Evolutionary conservation across 2,329 filamentous ascomycete genomes (phyloP), one percentile per base, ranked within the genome.

Genomic region (Catunica adiposa): DNA sequence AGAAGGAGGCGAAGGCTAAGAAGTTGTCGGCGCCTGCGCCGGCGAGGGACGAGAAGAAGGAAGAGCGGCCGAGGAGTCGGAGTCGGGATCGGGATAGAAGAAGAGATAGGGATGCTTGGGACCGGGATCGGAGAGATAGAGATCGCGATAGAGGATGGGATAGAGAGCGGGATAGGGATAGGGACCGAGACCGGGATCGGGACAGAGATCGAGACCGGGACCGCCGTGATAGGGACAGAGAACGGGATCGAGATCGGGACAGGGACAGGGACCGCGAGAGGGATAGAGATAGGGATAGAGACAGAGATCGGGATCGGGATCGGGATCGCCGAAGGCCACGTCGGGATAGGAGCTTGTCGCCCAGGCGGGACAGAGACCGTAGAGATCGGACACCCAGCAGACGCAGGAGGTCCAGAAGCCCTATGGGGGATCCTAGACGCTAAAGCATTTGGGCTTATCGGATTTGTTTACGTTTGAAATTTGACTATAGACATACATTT

Each of bases 1-100:
- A 80, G 61, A 75, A 77, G 59, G 78, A 81, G 61, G 78, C 79
- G 31, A 71, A 76, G 29, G 73, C 73, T 51, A 81, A 81, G 63
- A 78, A 78, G 7, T 76, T 77, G 1, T 66, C 22, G 14, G 56
- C 47, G 22, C n/a, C 26, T n/a, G 20, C 34, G 53, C 31, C 22
- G 53, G 29, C 29, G 5, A 34, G 29, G 53, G 65, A 62, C 62
- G 57, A 55, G 55, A 17, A 61, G 48, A 61, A 22, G 22, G 44
- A 48, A 3, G 29, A 37, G 9, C 26, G 50, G 15, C 26, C 6
- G 20, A 34, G 50, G 11, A 38, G 31, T 52, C 26, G 26, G 23
- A 52, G 44, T 20, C 42, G 47, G 22, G 47, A 48, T 25, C 46
- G 46, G 9, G 42, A 17, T 25, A 37, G 3, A 14, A 34, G 31